phyloP scores from a whole-genome alignment of 148 eudicot genomes.

The Vaccinium myrtillus region DNA sequence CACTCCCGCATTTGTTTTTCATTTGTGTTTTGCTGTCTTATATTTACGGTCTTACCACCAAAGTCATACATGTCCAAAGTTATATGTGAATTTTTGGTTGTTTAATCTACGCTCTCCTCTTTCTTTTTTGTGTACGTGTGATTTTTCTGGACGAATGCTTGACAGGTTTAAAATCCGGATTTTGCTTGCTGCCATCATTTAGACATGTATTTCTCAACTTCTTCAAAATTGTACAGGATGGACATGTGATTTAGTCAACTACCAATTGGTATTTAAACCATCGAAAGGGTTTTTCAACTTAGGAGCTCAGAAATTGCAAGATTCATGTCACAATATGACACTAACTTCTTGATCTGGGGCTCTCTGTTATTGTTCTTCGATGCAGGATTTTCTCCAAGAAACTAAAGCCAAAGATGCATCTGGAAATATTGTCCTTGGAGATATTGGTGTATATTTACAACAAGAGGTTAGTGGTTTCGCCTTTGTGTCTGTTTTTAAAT shows the following conservation, averaged over 20 bases:
- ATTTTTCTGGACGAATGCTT: background rate
- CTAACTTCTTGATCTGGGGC: background rate
- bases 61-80: background rate
- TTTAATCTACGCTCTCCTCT: background rate
- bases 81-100: background rate
- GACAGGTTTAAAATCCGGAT: background rate
- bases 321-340: background rate
- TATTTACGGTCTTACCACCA: background rate
- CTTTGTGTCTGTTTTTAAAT: background rate
- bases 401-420: conserved; percentile 90
- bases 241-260: background rate
- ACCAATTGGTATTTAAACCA: background rate
- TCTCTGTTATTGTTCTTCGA: background rate
- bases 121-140: background rate
- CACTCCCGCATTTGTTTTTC: background rate
- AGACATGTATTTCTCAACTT: background rate
- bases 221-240: background rate
- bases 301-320: background rate
- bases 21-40: background rate
- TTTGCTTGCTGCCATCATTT: background rate
- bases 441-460: conserved; percentile 86
- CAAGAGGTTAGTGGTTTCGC: conserved; percentile 60
- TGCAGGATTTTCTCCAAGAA: conserved; percentile 74
- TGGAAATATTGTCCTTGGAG: conserved; percentile 73
- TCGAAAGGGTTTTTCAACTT: background rate